Evolutionary conservation across 2,329 filamentous ascomycete species (phyloP).

Genomic region (Torrubiella hemipterigena): DNA sequence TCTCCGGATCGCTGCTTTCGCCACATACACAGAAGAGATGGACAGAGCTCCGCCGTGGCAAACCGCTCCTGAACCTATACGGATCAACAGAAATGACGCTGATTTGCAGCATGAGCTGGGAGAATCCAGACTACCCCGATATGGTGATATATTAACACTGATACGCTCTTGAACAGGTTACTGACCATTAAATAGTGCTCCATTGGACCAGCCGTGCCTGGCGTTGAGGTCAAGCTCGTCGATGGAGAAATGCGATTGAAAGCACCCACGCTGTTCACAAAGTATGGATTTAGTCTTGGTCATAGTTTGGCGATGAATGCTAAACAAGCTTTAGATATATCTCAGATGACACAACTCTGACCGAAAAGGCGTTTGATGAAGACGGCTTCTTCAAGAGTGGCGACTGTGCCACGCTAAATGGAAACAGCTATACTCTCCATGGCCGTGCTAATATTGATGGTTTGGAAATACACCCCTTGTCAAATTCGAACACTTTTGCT

Average conservation of each 20-base stretch:
- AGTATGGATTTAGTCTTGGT: background rate
- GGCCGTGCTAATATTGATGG: constrained; percentile 1
- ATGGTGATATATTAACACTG: background rate
- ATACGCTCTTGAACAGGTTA: background rate
- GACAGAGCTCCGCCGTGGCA: background rate
- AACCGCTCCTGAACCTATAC: constrained; percentile 1
- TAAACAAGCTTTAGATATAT: background rate
- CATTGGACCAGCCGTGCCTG: background rate
- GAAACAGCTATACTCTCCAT: background rate
- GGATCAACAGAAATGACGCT: constrained; percentile 1
- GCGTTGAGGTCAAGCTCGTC: background rate
- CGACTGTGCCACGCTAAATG: background rate
- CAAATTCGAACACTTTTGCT: background rate
- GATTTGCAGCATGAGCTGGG: constrained; percentile 1
- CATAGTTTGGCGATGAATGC: background rate
- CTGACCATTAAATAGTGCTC: background rate
- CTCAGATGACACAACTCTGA: constrained; percentile 1
- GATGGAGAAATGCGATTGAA: background rate
- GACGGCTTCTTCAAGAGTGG: constrained; percentile 1
- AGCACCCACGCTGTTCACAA: background rate
- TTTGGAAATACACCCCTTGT: background rate
- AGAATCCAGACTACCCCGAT: background rate
- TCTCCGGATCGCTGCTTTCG: background rate
- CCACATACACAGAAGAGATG: constrained; percentile 1
- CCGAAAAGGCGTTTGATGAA: constrained; percentile 1